Evolutionary conservation across 345 rosid genomes (phyloP).

Genomic region (Limnanthes douglasii): DNA sequence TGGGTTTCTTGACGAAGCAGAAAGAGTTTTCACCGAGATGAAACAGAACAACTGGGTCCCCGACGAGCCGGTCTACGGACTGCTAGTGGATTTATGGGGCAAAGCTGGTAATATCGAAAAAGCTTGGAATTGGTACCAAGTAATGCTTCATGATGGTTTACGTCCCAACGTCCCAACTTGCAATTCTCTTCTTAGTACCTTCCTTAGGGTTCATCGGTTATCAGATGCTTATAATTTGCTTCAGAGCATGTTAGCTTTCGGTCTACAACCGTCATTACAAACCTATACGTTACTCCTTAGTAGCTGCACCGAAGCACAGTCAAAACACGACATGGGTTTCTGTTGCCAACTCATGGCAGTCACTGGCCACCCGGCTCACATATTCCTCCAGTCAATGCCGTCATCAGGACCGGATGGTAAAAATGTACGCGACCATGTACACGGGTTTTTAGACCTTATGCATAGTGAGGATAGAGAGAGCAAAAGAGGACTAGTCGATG

Average conservation of each 20-base stretch:
- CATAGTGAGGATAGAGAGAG: conserved; percentile 96
- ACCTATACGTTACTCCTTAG: conserved; percentile 88
- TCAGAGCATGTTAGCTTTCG: conserved; percentile 54
- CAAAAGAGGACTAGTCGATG: conserved; percentile 86
- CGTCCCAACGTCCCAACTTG: conserved; percentile 92
- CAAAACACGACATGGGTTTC: conserved; percentile 53
- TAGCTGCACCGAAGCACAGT: conserved; percentile 66
- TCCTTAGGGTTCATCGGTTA: conserved; percentile 52
- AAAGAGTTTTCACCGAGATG: conserved; percentile 71
- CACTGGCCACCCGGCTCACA: conserved; percentile 77
- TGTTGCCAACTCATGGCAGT: conserved; percentile 66
- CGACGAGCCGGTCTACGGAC: conserved; percentile 89
- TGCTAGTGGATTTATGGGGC: conserved; percentile 89
- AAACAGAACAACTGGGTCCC: conserved; percentile 68
- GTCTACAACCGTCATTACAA: conserved; percentile 60
- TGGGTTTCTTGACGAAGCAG: conserved; percentile 81
- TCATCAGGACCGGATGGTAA: conserved; percentile 80
- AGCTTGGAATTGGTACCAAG: conserved; percentile 76
- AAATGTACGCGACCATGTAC: conserved; percentile 62
- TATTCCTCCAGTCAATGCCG: conserved; percentile 65
- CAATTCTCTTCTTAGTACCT: conserved; percentile 86
- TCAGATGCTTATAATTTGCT: conserved; percentile 63
- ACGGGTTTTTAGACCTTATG: conserved; percentile 71
- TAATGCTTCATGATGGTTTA: conserved; percentile 68
- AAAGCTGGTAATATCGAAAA: conserved; percentile 75